Conservation (phyloP, 2,329 filamentous ascomycete genomes). For the Cladorrhinum sp. region DNA sequence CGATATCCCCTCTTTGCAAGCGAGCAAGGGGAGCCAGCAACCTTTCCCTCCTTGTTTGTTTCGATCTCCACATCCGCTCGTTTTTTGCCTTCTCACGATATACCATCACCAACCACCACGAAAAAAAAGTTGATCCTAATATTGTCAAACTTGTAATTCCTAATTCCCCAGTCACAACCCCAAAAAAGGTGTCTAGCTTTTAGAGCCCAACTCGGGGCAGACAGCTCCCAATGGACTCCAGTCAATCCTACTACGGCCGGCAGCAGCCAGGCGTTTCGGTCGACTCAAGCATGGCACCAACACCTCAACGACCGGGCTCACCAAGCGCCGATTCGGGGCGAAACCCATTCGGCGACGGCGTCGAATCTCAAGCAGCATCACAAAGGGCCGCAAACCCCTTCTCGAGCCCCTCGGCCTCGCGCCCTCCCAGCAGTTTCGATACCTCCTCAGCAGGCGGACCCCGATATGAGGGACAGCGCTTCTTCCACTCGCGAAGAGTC, state of each 20-base stretch:
- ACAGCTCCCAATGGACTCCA: constrained; percentile 12
- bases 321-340: constrained; percentile 40
- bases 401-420: constrained; percentile 43
- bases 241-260: constrained; percentile 21
- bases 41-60: neutral
- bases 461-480: constrained; percentile 46
- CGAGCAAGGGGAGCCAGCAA: neutral
- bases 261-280: constrained; percentile 33
- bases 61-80: neutral
- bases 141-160: neutral
- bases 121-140: too few relatives aligned
- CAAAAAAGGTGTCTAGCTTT: neutral
- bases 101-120: neutral
- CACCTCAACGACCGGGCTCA: constrained; percentile 41
- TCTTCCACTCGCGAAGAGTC: constrained; percentile 72
- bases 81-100: neutral
- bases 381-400: constrained; percentile 45
- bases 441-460: constrained; percentile 41
- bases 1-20: neutral
- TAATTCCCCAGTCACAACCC: neutral
- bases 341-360: constrained; percentile 42
- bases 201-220: neutral
- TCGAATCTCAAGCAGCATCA: constrained; percentile 36
- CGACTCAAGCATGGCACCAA: constrained; percentile 38
- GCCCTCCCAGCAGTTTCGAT: constrained; percentile 47